phyloP scores from a whole-genome alignment of 202 grass and related monocot genomes.

The Bolboschoenoplectus hybrid region DNA sequence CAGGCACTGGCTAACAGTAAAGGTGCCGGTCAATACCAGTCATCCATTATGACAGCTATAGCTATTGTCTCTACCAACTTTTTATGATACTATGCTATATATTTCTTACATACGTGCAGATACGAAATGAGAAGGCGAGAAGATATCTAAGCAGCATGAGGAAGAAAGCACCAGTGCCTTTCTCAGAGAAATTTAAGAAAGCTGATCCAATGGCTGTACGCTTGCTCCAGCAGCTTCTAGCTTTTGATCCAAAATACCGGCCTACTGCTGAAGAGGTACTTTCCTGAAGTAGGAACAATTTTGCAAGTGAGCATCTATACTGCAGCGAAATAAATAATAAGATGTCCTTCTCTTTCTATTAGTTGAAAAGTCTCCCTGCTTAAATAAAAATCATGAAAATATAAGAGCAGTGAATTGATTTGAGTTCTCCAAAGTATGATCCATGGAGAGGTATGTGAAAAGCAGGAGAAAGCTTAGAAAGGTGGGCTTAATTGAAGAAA shows the following conservation, averaged over 20 bases:
- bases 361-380: not conserved
- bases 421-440: not conserved
- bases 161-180: slow-evolving; percentile 74
- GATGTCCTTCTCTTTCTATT: not conserved
- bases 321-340: not conserved
- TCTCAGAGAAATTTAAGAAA: slow-evolving; percentile 74
- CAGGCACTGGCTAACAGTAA: slow-evolving; percentile 7
- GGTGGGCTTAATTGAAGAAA: not conserved
- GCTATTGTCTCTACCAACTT: not conserved
- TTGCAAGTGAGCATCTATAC: not conserved
- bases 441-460: not conserved
- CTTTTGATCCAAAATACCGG: slow-evolving; percentile 96
- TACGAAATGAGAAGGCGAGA: slow-evolving; percentile 97
- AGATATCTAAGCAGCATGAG: slow-evolving; percentile 88
- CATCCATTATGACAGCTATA: slow-evolving; percentile 12
- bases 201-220: slow-evolving; percentile 76
- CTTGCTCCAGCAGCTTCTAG: slow-evolving; percentile 74
- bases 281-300: not conserved
- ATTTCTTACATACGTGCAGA: slow-evolving; percentile 47
- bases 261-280: slow-evolving; percentile 74
- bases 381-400: not conserved
- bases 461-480: not conserved
- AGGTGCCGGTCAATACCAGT: not conserved
- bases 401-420: not conserved
- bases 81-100: not conserved